Percentiles rank a stretch among this genome's conserved stretches.
Evolutionary conservation across 2,329 filamentous ascomycete species (phyloP).

Genomic region (Botrytis cinerea): DNA sequence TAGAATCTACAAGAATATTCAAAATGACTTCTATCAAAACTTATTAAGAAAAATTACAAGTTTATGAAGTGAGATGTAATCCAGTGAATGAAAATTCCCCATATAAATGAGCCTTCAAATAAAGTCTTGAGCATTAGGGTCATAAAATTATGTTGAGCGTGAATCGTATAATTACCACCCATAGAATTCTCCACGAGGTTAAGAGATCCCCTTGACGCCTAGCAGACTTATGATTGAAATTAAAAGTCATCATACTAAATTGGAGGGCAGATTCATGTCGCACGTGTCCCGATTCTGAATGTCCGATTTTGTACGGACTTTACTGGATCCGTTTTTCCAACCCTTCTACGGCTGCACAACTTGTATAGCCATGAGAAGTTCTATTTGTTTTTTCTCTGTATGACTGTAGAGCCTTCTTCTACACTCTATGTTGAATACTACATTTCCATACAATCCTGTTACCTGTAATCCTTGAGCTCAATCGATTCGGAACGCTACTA

Average conservation of each 20-base stretch:
- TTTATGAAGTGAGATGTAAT: neutral
- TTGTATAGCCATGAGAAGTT: neutral
- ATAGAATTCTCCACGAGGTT: neutral
- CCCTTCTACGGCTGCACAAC: neutral
- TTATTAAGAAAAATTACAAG: neutral
- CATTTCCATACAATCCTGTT: neutral
- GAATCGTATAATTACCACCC: neutral
- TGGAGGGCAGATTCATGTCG: neutral
- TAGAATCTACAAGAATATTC: neutral
- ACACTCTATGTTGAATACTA: neutral
- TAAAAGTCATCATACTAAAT: neutral
- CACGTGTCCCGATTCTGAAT: neutral
- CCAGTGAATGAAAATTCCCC: neutral
- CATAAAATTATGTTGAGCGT: neutral
- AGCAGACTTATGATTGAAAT: neutral
- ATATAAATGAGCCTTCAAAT: neutral
- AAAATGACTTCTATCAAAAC: neutral
- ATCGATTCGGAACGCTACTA: neutral
- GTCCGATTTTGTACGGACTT: neutral
- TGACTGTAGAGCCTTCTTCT: neutral
- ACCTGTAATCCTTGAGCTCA: neutral
- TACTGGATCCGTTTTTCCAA: neutral
- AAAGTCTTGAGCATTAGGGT: neutral
- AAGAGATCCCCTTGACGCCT: neutral
- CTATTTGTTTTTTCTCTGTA: neutral